Conservation (phyloP, 805 yeast species). For the Nakazawaea ambrosiae region DNA sequence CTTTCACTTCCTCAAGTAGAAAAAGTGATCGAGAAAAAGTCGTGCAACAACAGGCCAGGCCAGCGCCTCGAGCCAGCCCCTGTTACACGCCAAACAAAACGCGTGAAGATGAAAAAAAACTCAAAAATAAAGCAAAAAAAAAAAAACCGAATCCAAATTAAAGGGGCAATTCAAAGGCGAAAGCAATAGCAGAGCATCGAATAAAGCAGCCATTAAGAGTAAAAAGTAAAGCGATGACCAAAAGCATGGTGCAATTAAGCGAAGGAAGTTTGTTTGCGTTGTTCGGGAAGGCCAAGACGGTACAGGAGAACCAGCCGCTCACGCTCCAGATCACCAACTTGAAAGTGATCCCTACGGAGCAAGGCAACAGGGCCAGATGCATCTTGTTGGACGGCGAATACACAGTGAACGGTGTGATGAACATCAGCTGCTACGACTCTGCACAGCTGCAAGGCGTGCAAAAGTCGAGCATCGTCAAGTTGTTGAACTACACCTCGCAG, state of each 20-base stretch:
- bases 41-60: too few relatives aligned
- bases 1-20: too few relatives aligned
- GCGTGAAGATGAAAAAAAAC: too few relatives aligned
- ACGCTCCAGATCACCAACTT: slow-evolving; percentile 29
- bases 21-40: too few relatives aligned
- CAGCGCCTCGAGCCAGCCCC: too few relatives aligned
- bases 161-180: too few relatives aligned
- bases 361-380: slow-evolving; percentile 34
- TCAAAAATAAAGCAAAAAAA: too few relatives aligned
- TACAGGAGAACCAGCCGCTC: slow-evolving; percentile 19
- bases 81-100: too few relatives aligned
- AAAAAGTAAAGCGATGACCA: too few relatives aligned
- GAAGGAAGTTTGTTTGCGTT: slow-evolving; percentile 10
- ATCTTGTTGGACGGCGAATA: slow-evolving; percentile 48
- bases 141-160: too few relatives aligned
- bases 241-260: slow-evolving; percentile 4
- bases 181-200: too few relatives aligned
- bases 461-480: slow-evolving; percentile 33
- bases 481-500: slow-evolving; percentile 34
- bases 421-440: slow-evolving; percentile 37
- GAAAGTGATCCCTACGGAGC: slow-evolving; percentile 30
- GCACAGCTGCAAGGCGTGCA: slow-evolving; percentile 39
- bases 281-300: slow-evolving; percentile 16
- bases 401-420: slow-evolving; percentile 44
- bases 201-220: too few relatives aligned